Evolutionary conservation across 257 asterid species (phyloP), one percentile per base, ranked within the genome.

Genomic region (Verbena officinalis): DNA sequence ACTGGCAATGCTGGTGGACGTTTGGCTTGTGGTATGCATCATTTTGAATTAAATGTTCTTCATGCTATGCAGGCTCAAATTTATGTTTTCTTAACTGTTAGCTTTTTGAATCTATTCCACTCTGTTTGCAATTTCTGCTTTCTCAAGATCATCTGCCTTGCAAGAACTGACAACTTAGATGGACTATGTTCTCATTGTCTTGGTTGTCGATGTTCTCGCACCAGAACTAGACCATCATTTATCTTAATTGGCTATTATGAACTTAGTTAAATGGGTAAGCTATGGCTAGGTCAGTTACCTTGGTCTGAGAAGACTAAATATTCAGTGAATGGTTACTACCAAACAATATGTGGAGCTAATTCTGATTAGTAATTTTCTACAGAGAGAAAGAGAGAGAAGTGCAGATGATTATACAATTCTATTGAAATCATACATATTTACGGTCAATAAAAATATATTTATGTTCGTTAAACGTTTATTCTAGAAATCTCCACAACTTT

Each of bases 1-100:
- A 89, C 98, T 31, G 98, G 98, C 54, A 92, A 92, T 80, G 98
- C 98, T 13, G 98, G 98, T 43, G 98, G 98, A 60, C 81, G 98
- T 72, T 75, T 92, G 83, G 98, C 98, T 21, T 92, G 98, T 57
- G 98, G 98, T 92, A 89, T 55, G 89, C 49, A 30, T 40, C 20
- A 27, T 16, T 45, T 17, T 59, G 23, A 16, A 55, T 65, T 59
- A 62, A 42, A n/a, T 64, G 8, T 34, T 14, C 13, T 2, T 55
- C 55, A 19, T 76, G 21, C 24, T 55, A 31, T 69, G 59, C 16
- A 9, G 16, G 61, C 39, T 58, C 34, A 17, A 45, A 40, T 15
- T 40, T 20, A 22, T 21, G 5, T 45, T 59, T 23, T n/a, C 13
- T 44, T 12, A 12, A 7, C 36, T 12, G 54, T 22, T 17, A 20